Conservation (phyloP, 1,284 basidiomycete genomes). For the Apiotrichum gracile region DNA sequence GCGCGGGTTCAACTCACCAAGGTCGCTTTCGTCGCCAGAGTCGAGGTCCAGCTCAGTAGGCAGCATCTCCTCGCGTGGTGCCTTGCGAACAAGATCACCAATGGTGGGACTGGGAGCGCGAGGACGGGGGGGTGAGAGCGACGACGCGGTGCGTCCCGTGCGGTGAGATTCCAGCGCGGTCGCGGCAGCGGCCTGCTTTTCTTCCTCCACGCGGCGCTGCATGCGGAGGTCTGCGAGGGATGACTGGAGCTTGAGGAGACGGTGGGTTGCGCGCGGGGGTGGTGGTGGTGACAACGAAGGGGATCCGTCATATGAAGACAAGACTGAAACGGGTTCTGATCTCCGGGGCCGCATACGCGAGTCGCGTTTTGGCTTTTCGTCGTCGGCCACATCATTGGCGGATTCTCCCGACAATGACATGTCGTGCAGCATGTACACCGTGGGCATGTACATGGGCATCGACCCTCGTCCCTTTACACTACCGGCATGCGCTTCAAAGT, state of each 20-base stretch:
- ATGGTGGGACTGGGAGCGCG: conserved; percentile 11
- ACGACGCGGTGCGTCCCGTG: not conserved
- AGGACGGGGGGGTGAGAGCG: not conserved
- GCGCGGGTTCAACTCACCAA: conserved; percentile 21
- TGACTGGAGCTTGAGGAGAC: conserved; percentile 12
- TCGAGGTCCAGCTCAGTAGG: conserved; percentile 6
- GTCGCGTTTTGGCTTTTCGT: not conserved
- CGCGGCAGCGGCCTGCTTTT: not conserved
- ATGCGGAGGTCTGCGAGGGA: conserved; percentile 17
- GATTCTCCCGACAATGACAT: not conserved
- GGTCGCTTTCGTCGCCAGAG: conserved; percentile 30
- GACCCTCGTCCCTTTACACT: not conserved
- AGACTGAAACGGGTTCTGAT: not conserved
- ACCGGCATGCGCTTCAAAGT: not conserved
- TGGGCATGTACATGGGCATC: not conserved
- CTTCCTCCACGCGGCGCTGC: conserved; percentile 8
- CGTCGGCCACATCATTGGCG: not conserved
- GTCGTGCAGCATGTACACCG: not conserved
- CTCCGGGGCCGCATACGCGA: not conserved
- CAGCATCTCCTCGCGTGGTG: conserved; percentile 1
- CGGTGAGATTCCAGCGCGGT: not conserved
- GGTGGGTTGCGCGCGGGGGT: conserved; percentile 12
- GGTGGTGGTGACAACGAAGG: not conserved
- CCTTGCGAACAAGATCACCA: conserved; percentile 9
- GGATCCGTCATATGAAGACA: not conserved